Evolutionary conservation across 2,329 filamentous ascomycete genomes (phyloP).

Genomic region (Paraphaeosphaeria minitans): DNA sequence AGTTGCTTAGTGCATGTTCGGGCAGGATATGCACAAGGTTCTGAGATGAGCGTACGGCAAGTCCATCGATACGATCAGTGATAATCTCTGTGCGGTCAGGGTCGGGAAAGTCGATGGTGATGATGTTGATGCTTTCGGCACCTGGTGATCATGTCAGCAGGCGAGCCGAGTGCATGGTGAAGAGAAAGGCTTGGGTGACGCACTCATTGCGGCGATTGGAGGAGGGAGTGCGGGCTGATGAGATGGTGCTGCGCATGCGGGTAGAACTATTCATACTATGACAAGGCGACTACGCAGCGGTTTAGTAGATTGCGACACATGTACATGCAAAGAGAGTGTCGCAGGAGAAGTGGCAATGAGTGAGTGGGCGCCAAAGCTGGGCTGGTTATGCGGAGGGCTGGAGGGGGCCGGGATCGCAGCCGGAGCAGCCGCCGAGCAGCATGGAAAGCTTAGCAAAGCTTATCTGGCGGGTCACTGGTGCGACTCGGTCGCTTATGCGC

Average conservation of each 20-base stretch:
- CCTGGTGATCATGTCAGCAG: slow-evolving; percentile 29
- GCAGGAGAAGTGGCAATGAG: slow-evolving; percentile 5
- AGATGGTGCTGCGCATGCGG: slow-evolving; percentile 25
- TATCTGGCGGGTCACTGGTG: slow-evolving; percentile 15
- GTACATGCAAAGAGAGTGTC: background rate
- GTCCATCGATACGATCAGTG: slow-evolving; percentile 39
- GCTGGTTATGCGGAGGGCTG: slow-evolving; percentile 22
- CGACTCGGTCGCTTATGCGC: background rate
- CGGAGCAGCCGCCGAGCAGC: slow-evolving; percentile 19
- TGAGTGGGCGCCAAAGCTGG: slow-evolving; percentile 5
- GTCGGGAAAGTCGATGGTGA: slow-evolving; percentile 46
- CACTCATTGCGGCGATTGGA: slow-evolving; percentile 47
- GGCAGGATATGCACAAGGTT: background rate
- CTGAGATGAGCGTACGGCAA: slow-evolving; percentile 21
- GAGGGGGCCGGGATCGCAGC: slow-evolving; percentile 16
- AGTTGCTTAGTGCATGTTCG: background rate
- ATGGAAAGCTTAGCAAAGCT: slow-evolving; percentile 35
- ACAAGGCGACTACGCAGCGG: background rate
- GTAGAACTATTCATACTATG: background rate
- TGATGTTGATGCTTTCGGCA: slow-evolving; percentile 42
- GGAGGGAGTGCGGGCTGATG: slow-evolving; percentile 13
- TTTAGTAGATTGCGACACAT: slow-evolving; percentile 1
- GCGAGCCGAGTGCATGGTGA: background rate
- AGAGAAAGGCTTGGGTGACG: slow-evolving; percentile 26
- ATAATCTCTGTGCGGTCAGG: slow-evolving; percentile 33